phyloP scores from a whole-genome alignment of 2,329 filamentous ascomycete species.

The Sclerotinia subarctica region DNA sequence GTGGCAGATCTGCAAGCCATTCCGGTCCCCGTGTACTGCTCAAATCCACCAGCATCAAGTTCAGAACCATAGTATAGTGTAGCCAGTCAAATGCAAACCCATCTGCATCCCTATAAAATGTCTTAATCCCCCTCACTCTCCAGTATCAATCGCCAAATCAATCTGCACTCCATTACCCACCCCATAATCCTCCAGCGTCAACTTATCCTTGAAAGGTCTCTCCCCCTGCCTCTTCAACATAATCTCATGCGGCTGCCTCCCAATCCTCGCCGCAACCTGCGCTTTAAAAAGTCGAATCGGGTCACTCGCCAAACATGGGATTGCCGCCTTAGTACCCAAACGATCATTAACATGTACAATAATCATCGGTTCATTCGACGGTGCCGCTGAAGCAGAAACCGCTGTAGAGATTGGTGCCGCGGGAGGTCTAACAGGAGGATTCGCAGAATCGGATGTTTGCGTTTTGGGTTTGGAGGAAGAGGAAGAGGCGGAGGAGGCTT shows the following conservation, averaged over 20 bases:
- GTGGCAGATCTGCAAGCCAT: conserved; percentile 15
- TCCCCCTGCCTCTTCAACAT: conserved; percentile 89
- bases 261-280: conserved; percentile 85
- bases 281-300: conserved; percentile 84
- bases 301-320: conserved; percentile 84
- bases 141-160: conserved; percentile 40
- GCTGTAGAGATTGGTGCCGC: conserved; percentile 22
- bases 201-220: conserved; percentile 86
- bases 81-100: neutral
- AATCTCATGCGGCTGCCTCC: conserved; percentile 86
- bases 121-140: conserved; percentile 30
- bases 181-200: conserved; percentile 89
- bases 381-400: conserved; percentile 26
- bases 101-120: no score
- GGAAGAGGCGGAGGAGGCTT: conserved; percentile 1
- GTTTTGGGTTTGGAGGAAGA: neutral
- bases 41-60: neutral
- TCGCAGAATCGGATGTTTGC: conserved; percentile 11
- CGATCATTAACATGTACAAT: conserved; percentile 91
- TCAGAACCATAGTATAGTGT: neutral
- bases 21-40: conserved; percentile 1
- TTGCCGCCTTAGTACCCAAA: conserved; percentile 91
- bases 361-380: conserved; percentile 73
- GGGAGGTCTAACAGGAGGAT: conserved; percentile 30
- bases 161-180: conserved; percentile 76